Conservation (phyloP, 306 rosid genomes). For the Quercus rubra region DNA sequence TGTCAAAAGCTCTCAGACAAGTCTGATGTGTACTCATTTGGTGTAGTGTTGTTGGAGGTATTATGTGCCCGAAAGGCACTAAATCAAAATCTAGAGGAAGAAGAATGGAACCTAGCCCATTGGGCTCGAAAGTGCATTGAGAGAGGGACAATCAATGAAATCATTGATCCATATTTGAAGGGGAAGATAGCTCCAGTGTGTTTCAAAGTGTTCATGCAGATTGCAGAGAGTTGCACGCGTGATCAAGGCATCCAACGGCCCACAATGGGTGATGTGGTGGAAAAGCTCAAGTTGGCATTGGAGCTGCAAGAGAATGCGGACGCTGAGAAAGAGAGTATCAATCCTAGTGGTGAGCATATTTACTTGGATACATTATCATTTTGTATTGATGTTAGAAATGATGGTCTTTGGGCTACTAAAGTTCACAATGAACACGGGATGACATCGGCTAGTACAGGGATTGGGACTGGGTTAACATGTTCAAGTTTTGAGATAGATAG, state of each 20-base stretch:
- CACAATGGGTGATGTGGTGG: constrained; percentile 21
- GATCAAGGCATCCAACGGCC: constrained; percentile 22
- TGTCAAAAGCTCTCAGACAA: constrained; percentile 29
- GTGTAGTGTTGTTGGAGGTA: constrained; percentile 41
- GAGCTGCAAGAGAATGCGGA: background rate
- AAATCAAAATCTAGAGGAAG: constrained; percentile 1
- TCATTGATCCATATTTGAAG: constrained; percentile 16
- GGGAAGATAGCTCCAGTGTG: constrained; percentile 12
- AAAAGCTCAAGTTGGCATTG: constrained; percentile 23
- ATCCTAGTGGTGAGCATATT: background rate
- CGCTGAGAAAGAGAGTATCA: background rate
- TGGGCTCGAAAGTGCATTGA: constrained; percentile 32
- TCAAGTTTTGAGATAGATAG: no score
- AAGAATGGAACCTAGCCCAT: constrained; percentile 24
- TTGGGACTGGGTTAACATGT: no score
- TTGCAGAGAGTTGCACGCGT: constrained; percentile 11
- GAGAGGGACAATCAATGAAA: background rate
- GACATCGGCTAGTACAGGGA: no score
- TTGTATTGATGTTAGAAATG: no score
- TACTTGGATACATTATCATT: no score
- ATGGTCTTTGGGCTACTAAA: no score
- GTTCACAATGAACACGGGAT: no score
- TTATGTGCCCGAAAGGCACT: constrained; percentile 44
- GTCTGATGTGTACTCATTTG: constrained; percentile 51
- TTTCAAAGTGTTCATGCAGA: constrained; percentile 4